phyloP scores from a whole-genome alignment of 2,329 filamentous ascomycete species.

The Aureobasidium subglaciale region DNA sequence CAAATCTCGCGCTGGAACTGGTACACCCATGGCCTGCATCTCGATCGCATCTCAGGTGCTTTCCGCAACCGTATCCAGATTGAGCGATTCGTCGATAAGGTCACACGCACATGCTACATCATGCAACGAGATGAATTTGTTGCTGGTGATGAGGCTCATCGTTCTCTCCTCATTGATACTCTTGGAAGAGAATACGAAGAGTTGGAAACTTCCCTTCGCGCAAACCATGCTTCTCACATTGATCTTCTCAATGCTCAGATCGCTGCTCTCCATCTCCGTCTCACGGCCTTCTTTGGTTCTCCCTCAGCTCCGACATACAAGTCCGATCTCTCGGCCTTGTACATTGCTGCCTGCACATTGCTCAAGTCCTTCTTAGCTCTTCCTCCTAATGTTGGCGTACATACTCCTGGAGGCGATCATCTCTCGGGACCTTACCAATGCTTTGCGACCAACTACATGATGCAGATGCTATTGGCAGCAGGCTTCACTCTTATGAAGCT shows the following conservation, averaged over 20 bases:
- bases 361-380: constrained; percentile 63
- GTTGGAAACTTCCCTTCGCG: constrained; percentile 30
- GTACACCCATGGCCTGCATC: constrained; percentile 70
- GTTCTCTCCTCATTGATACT: constrained; percentile 31
- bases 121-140: constrained; percentile 67
- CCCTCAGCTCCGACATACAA: constrained; percentile 64
- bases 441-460: constrained; percentile 68
- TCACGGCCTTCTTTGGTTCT: constrained; percentile 76
- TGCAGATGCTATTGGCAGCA: constrained; percentile 79
- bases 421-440: constrained; percentile 29
- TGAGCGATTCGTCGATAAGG: constrained; percentile 68
- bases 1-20: constrained; percentile 45
- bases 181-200: constrained; percentile 31
- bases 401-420: constrained; percentile 8
- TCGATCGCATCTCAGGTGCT: constrained; percentile 52
- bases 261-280: constrained; percentile 65
- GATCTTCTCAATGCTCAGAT: constrained; percentile 61
- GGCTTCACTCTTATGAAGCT: constrained; percentile 70
- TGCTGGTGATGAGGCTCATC: constrained; percentile 30
- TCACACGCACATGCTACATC: constrained; percentile 72
- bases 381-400: constrained; percentile 33
- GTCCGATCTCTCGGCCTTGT: constrained; percentile 68
- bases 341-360: constrained; percentile 63
- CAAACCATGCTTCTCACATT: constrained; percentile 25
- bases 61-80: constrained; percentile 63